These are phyloP conservation scores for Gynostemma pentaphyllum DNA, from an alignment of 306 rosid genomes.

Conservation along the genomic window DNA sequence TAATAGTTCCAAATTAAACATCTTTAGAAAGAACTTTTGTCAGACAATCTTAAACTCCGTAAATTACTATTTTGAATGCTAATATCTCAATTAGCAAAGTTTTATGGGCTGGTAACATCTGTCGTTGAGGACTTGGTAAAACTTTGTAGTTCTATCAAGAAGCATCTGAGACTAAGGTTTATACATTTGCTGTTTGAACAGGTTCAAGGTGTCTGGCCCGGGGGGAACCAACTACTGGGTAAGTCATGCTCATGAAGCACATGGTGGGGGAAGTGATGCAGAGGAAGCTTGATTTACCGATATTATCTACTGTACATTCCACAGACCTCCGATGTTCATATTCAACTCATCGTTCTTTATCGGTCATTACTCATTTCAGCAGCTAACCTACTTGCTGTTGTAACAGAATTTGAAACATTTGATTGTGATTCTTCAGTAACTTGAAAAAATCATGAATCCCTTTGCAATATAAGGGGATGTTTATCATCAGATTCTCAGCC, in stretches of 20 bases:
- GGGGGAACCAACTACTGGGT: slow-evolving; percentile 72
- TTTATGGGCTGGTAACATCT: no score
- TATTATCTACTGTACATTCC: slow-evolving; percentile 45
- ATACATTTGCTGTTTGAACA: slow-evolving; percentile 31
- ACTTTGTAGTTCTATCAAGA: neutral
- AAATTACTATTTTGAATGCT: neutral
- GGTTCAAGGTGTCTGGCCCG: slow-evolving; percentile 66
- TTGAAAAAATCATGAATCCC: neutral
- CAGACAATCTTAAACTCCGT: neutral
- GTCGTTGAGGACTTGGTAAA: neutral
- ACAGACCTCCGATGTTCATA: slow-evolving; percentile 21
- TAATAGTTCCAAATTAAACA: neutral
- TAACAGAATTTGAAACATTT: slow-evolving; percentile 21
- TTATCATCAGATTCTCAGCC: neutral
- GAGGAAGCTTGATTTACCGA: slow-evolving; percentile 44
- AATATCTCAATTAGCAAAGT: neutral
- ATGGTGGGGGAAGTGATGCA: slow-evolving; percentile 73
- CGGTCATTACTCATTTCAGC: slow-evolving; percentile 21
- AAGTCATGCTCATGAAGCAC: slow-evolving; percentile 34
- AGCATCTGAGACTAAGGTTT: slow-evolving; percentile 11
- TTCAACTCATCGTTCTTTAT: slow-evolving; percentile 17
- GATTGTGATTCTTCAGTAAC: slow-evolving; percentile 15
- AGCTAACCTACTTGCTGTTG: slow-evolving; percentile 16
- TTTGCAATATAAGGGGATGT: neutral
- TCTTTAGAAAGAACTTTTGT: neutral